A percentile compares a stretch with the other conserved stretches of the same genome.
phyloP scores from a whole-genome alignment of 305 asterid genomes.

The Salvia sclarea region DNA sequence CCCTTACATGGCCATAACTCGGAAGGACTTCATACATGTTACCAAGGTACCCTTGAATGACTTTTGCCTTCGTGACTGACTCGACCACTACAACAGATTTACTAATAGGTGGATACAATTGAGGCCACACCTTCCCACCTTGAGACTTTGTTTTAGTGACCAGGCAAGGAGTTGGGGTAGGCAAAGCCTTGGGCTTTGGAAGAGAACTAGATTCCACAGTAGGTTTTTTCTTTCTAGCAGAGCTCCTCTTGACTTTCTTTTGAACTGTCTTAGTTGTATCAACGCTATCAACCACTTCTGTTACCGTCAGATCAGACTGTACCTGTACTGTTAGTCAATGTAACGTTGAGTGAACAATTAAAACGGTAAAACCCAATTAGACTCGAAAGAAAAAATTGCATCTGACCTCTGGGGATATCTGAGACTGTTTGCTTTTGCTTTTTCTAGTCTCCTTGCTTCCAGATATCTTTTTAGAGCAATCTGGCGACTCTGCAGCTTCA shows the following conservation, averaged over 20 bases:
- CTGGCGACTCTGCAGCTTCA: conserved; percentile 40
- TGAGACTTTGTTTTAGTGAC: conserved; percentile 38
- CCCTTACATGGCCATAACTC: conserved; percentile 95
- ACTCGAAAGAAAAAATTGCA: conserved; percentile 33
- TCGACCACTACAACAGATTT: conserved; percentile 86
- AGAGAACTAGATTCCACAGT: conserved; percentile 36
- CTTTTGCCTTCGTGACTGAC: conserved; percentile 83
- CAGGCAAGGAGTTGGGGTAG: conserved; percentile 32
- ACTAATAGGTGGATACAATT: conserved; percentile 71
- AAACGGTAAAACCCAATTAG: conserved; percentile 29
- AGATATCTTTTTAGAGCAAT: conserved; percentile 39
- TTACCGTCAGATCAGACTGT: conserved; percentile 44
- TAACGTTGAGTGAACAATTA: conserved; percentile 27
- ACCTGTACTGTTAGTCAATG: conserved; percentile 43
- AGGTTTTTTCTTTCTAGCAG: conserved; percentile 44
- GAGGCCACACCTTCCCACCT: conserved; percentile 49
- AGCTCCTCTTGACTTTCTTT: conserved; percentile 40
- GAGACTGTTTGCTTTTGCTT: conserved; percentile 39
- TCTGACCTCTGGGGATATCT: conserved; percentile 53
- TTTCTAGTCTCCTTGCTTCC: conserved; percentile 40
- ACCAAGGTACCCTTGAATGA: conserved; percentile 94
- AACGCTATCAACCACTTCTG: conserved; percentile 40
- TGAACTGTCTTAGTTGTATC: conserved; percentile 35
- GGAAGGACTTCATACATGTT: conserved; percentile 91
- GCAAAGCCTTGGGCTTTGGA: conserved; percentile 32